Evolutionary conservation across 2,329 filamentous ascomycete species (phyloP).

Genomic region (Alternaria sp.): DNA sequence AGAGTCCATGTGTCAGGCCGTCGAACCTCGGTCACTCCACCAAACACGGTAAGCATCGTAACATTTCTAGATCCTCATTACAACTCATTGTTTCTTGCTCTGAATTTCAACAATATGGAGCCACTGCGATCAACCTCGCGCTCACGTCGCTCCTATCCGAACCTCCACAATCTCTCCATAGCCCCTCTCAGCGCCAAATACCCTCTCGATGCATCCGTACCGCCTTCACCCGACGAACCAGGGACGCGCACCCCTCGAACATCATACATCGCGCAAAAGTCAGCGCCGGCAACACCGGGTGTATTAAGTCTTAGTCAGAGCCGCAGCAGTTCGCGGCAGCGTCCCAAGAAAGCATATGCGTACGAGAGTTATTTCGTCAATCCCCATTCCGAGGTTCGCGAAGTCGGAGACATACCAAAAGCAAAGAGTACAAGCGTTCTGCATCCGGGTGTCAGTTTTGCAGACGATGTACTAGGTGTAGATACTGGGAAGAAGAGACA

Average conservation of each 20-base stretch:
- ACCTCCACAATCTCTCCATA: slow-evolving; percentile 67
- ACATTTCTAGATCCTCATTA: slow-evolving; percentile 1
- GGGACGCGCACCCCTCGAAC: slow-evolving; percentile 43
- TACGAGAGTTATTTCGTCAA: slow-evolving; percentile 47
- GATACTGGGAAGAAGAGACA: slow-evolving; percentile 23
- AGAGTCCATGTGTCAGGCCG: slow-evolving; percentile 29
- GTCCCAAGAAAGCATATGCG: slow-evolving; percentile 44
- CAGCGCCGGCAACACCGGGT: slow-evolving; percentile 58
- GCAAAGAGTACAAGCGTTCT: slow-evolving; percentile 58
- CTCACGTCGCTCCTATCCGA: slow-evolving; percentile 65
- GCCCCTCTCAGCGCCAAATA: slow-evolving; percentile 66
- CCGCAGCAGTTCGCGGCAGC: slow-evolving; percentile 48
- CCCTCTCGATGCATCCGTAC: slow-evolving; percentile 56
- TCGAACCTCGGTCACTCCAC: slow-evolving; percentile 41
- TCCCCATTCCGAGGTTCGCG: slow-evolving; percentile 31
- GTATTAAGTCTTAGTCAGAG: slow-evolving; percentile 55
- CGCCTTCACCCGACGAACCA: slow-evolving; percentile 42
- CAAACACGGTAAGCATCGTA: slow-evolving; percentile 12
- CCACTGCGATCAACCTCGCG: slow-evolving; percentile 33
- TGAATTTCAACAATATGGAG: slow-evolving; percentile 30
- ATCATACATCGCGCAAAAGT: slow-evolving; percentile 59
- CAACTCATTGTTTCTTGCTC: background rate
- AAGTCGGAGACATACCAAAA: slow-evolving; percentile 52
- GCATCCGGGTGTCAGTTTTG: slow-evolving; percentile 41
- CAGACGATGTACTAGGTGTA: slow-evolving; percentile 19